phyloP scores from a whole-genome alignment of 177 flowering plant genomes.

The Vitis hybrid region DNA sequence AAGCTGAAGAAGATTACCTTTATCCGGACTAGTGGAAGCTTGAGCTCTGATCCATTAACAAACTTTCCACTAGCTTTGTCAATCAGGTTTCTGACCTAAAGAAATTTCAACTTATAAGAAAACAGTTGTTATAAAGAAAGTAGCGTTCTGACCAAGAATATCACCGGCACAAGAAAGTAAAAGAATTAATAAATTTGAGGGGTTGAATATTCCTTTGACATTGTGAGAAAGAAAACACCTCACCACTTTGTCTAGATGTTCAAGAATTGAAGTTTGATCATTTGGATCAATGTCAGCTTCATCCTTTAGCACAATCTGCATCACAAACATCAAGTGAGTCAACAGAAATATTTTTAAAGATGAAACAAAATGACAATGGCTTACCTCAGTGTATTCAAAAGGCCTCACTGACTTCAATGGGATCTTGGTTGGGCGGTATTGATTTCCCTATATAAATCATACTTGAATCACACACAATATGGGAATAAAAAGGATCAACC shows the following conservation, averaged over 20 bases:
- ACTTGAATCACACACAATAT: slow-evolving; percentile 3
- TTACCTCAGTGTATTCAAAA: slow-evolving; percentile 91
- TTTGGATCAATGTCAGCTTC: slow-evolving; percentile 83
- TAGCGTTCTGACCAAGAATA: slow-evolving; percentile 2
- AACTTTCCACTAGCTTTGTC: slow-evolving; percentile 55
- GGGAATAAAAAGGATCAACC: neutral
- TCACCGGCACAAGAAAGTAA: slow-evolving; percentile 7
- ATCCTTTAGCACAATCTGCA: slow-evolving; percentile 87
- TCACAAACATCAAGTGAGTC: slow-evolving; percentile 11
- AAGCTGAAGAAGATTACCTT: slow-evolving; percentile 52
- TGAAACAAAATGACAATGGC: slow-evolving; percentile 9
- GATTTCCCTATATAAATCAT: slow-evolving; percentile 67
- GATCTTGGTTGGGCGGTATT: slow-evolving; percentile 97
- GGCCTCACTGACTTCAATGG: slow-evolving; percentile 91
- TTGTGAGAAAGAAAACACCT: slow-evolving; percentile 7
- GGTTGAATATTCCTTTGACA: neutral
- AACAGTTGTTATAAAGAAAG: slow-evolving; percentile 5
- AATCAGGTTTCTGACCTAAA: slow-evolving; percentile 77
- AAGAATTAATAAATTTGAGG: neutral
- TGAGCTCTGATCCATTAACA: slow-evolving; percentile 49
- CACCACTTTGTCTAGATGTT: slow-evolving; percentile 92
- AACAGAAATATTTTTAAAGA: neutral
- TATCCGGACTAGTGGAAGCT: slow-evolving; percentile 83
- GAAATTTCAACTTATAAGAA: slow-evolving; percentile 12
- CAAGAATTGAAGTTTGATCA: slow-evolving; percentile 89